Conservation (phyloP, 116 monocot species). For the Papilionanthe hybrid region DNA sequence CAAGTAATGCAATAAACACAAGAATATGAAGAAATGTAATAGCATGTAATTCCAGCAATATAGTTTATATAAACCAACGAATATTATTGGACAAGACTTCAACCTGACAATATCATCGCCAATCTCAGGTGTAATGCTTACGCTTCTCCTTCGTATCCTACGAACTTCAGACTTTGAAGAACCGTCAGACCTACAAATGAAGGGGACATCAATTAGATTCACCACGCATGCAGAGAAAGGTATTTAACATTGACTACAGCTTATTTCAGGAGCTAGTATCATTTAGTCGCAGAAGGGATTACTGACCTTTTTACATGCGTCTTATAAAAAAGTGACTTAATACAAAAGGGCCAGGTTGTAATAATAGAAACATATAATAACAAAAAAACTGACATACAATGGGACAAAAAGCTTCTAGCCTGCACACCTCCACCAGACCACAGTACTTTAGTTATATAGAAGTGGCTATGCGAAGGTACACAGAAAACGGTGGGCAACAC, state of each 20-base stretch:
- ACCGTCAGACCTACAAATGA: conserved; percentile 82
- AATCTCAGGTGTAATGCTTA: conserved; percentile 98
- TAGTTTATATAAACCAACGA: not conserved
- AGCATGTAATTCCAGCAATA: not conserved
- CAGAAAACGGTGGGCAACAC: not conserved
- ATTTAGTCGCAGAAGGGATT: not conserved
- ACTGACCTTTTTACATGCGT: not conserved
- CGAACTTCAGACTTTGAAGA: conserved; percentile 56
- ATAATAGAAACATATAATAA: not conserved
- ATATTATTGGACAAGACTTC: not conserved
- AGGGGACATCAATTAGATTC: conserved; percentile 7
- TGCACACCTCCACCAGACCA: not conserved
- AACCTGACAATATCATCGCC: conserved; percentile 99
- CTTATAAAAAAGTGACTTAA: not conserved
- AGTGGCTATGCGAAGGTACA: not conserved
- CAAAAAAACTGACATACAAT: not conserved
- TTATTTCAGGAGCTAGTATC: not conserved
- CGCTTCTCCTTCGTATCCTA: conserved; percentile 71
- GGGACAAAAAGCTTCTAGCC: not conserved
- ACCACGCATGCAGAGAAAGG: not conserved
- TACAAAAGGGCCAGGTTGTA: not conserved
- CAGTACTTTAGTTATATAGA: not conserved
- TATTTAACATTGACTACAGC: not conserved
- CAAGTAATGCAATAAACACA: not conserved
- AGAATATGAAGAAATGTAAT: not conserved